Evolutionary conservation across 164 flowering plant species (phyloP).

Genomic region (Liriodendron chinense): DNA sequence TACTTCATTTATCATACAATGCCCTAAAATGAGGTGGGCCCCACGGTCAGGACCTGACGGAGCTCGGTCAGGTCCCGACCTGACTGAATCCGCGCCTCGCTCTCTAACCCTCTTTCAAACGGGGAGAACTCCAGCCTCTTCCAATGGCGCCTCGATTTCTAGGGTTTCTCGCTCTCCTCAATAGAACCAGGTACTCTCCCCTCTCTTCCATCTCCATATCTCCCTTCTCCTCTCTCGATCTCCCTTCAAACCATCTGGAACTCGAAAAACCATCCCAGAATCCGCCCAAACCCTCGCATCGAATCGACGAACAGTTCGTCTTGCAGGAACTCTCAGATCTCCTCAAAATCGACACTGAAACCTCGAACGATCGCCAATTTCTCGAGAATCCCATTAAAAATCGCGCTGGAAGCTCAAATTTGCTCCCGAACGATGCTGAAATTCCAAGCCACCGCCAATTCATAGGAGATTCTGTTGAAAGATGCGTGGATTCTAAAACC

Average conservation of each 20-base stretch:
- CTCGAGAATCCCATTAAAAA: background rate
- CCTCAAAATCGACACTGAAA: conserved; percentile 27
- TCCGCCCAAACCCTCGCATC: background rate
- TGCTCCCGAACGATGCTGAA: background rate
- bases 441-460: background rate
- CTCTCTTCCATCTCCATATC: conserved; percentile 5
- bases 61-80: too few species aligned
- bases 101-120: too few species aligned
- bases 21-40: too few species aligned
- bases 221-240: conserved; percentile 25
- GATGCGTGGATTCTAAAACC: background rate
- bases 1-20: too few species aligned
- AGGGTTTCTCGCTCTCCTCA: conserved; percentile 5
- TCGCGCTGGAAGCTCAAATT: background rate
- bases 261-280: conserved; percentile 2
- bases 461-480: background rate
- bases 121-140: background rate
- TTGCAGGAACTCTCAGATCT: conserved; percentile 54
- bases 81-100: too few species aligned
- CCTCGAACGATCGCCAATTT: conserved; percentile 13
- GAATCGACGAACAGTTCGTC: conserved; percentile 35
- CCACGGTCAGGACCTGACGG: too few species aligned
- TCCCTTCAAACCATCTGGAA: background rate
- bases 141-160: background rate
- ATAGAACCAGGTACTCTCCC: conserved; percentile 24